Percentiles rank a stretch among this genome's conserved stretches.
These are phyloP conservation scores for Cutaneotrichosporon cyanovorans DNA, from an alignment of 1,284 basidiomycete species.

Conservation along the genomic window DNA sequence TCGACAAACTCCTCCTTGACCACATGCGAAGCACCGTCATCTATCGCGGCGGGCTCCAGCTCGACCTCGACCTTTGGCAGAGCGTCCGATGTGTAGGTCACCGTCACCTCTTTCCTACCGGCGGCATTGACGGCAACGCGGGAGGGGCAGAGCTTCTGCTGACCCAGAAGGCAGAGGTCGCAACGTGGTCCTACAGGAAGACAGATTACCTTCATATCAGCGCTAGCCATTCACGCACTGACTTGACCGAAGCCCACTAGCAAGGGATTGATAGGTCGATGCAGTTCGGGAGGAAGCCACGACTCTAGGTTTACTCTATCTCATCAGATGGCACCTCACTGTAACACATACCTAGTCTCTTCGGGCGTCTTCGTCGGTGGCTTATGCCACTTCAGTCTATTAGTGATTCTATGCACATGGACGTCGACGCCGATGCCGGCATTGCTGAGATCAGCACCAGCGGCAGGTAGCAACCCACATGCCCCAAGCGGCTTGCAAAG, in stretches of 20 bases:
- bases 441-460: constrained; percentile 52
- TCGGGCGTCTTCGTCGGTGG: constrained; percentile 77
- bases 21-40: not conserved
- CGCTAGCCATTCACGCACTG: not conserved
- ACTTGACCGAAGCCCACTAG: constrained; percentile 85
- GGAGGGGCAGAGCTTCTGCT: constrained; percentile 45
- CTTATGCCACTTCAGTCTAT: constrained; percentile 84
- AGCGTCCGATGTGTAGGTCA: constrained; percentile 45
- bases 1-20: not conserved
- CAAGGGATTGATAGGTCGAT: constrained; percentile 75
- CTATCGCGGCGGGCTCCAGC: not conserved
- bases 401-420: constrained; percentile 91
- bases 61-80: constrained; percentile 23
- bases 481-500: constrained; percentile 77
- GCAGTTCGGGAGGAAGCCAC: constrained; percentile 75
- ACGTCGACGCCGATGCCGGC: constrained; percentile 94
- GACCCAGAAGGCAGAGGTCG: constrained; percentile 56
- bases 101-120: constrained; percentile 38
- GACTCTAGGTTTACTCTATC: constrained; percentile 74
- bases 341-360: constrained; percentile 61
- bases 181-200: constrained; percentile 75
- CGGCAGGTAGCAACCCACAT: constrained; percentile 51
- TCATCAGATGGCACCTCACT: too few relatives aligned
- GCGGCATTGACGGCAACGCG: constrained; percentile 36
- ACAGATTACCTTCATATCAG: constrained; percentile 53